Conservation (phyloP, 257 asterid species). For the Sherardia arvensis region DNA sequence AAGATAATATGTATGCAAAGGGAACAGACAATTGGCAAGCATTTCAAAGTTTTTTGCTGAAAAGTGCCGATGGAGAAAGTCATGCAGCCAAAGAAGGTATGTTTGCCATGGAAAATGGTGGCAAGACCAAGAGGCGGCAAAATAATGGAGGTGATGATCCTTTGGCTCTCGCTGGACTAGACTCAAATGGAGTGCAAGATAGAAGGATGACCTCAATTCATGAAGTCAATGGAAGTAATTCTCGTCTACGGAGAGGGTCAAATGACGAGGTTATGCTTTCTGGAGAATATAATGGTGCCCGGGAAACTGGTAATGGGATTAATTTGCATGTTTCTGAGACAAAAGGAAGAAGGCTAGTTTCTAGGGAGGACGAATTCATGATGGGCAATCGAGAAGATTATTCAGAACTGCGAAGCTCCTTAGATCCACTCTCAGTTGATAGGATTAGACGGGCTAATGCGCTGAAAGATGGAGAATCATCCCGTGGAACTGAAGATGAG, state of each 20-base stretch:
- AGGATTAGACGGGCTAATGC: conserved; percentile 27
- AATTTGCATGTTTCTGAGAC: conserved; percentile 48
- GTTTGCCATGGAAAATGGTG: conserved; percentile 52
- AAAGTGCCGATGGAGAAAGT: conserved; percentile 51
- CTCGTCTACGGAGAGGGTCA: conserved; percentile 32
- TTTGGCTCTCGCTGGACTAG: conserved; percentile 33
- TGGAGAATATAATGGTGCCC: conserved; percentile 26
- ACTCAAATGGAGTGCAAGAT: conserved; percentile 36
- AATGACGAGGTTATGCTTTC: conserved; percentile 41
- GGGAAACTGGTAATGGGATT: conserved; percentile 25
- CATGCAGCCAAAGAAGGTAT: conserved; percentile 32
- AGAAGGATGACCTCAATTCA: conserved; percentile 28
- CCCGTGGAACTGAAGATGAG: conserved; percentile 57
- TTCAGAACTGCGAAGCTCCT: conserved; percentile 33
- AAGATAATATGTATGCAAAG: conserved; percentile 34
- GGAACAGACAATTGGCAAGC: conserved; percentile 79
- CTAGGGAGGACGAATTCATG: conserved; percentile 58
- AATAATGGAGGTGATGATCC: conserved; percentile 38
- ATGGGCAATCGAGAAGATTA: conserved; percentile 33
- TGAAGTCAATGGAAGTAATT: conserved; percentile 24
- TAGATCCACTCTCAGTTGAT: conserved; percentile 41
- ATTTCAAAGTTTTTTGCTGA: conserved; percentile 72
- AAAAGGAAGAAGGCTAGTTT: conserved; percentile 43
- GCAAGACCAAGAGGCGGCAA: conserved; percentile 34
- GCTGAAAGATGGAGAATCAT: conserved; percentile 35